Conservation (phyloP, 805 yeast genomes). For the Yarrowia deformans region DNA sequence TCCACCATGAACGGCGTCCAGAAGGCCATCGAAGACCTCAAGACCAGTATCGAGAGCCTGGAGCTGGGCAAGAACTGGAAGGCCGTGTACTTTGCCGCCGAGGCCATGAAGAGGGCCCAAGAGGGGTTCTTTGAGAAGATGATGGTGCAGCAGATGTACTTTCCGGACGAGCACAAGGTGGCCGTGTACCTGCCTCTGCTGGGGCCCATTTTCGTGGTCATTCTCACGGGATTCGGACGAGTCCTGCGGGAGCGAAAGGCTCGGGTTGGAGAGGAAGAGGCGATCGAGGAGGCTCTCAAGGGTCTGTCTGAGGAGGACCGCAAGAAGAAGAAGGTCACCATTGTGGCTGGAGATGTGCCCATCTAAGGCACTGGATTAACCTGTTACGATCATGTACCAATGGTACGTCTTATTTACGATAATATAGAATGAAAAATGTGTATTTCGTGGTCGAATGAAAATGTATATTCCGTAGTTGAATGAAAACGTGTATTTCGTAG, state of each 20-base stretch:
- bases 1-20: conserved; percentile 67
- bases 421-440: too few relatives aligned
- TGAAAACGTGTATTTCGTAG: too few relatives aligned
- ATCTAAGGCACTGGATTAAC: not conserved
- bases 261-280: conserved; percentile 5
- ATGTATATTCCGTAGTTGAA: too few relatives aligned
- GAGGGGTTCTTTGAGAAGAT: conserved; percentile 90
- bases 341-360: conserved; percentile 12
- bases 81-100: conserved; percentile 55
- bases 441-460: too few relatives aligned
- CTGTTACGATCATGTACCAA: not conserved
- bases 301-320: conserved; percentile 11
- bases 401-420: too few relatives aligned
- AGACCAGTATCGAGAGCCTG: conserved; percentile 51
- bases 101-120: conserved; percentile 68
- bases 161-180: conserved; percentile 94
- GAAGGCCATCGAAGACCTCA: conserved; percentile 57
- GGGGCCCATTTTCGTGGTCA: conserved; percentile 82
- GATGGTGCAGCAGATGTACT: conserved; percentile 93
- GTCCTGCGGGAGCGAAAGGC: conserved; percentile 45
- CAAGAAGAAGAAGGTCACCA: conserved; percentile 2
- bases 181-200: conserved; percentile 91
- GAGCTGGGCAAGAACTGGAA: conserved; percentile 50
- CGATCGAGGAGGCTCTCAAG: not conserved
- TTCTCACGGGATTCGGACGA: conserved; percentile 49